Percentiles rank a stretch among this genome's conserved stretches.
These are phyloP conservation scores for Penicillium sp. DNA, from an alignment of 2,329 filamentous ascomycete species.

Conservation along the genomic window DNA sequence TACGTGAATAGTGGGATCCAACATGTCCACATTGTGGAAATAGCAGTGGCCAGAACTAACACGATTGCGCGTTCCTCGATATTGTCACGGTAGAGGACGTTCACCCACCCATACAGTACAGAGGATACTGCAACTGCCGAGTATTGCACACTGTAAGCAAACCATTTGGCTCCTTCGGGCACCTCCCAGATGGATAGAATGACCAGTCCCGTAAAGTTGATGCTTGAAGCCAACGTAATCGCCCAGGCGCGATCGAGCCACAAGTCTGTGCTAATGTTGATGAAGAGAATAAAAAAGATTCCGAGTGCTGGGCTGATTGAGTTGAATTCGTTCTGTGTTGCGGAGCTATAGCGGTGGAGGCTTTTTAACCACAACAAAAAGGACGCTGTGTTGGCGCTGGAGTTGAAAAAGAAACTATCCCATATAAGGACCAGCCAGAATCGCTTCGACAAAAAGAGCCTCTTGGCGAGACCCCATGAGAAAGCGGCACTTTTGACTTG, in stretches of 20 bases:
- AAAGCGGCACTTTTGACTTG: background rate
- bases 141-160: background rate
- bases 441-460: background rate
- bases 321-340: background rate
- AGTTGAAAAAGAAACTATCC: background rate
- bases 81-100: background rate
- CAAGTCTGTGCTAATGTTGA: background rate
- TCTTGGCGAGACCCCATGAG: background rate
- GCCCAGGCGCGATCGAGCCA: background rate
- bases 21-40: background rate
- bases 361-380: background rate
- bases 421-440: background rate
- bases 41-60: background rate
- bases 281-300: background rate
- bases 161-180: background rate
- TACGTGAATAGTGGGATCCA: background rate
- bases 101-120: background rate
- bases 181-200: background rate
- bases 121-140: background rate
- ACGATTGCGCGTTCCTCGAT: background rate
- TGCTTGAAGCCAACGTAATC: background rate
- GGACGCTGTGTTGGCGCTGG: background rate
- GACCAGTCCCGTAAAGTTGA: background rate
- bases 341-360: background rate
- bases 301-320: background rate